A percentile compares a stretch with the other conserved stretches of the same genome.
These are phyloP conservation scores for Entonaema liquescens DNA, from an alignment of 495 filamentous ascomycete genomes.

Conservation along the genomic window DNA sequence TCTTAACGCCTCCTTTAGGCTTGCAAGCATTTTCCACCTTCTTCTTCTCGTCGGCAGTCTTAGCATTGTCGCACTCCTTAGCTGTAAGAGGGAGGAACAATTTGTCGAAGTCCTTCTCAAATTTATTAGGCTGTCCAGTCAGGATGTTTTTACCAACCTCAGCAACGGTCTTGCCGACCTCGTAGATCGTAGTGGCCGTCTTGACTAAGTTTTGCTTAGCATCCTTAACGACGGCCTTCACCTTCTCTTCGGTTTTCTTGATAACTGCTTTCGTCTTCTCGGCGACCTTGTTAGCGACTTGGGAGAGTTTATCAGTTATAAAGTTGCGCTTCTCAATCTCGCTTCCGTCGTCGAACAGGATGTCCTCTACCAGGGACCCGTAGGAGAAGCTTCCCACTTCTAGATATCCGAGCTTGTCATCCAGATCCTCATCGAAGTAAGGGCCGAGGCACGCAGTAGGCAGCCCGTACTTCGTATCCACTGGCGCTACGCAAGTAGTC, in stretches of 20 bases:
- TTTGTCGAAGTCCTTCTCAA: slow-evolving; percentile 21
- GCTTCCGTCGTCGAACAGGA: slow-evolving; percentile 6
- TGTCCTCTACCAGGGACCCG: slow-evolving; percentile 5
- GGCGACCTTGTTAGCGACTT: slow-evolving; percentile 8
- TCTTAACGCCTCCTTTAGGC: slow-evolving; percentile 13
- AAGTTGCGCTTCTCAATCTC: background rate
- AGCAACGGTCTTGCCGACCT: background rate
- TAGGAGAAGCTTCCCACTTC: slow-evolving; percentile 15
- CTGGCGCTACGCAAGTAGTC: slow-evolving; percentile 11
- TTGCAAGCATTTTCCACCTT: slow-evolving; percentile 31
- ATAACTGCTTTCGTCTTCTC: background rate
- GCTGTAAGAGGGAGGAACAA: slow-evolving; percentile 12
- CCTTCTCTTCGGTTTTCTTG: slow-evolving; percentile 1
- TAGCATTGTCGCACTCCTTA: slow-evolving; percentile 26
- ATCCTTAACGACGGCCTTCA: background rate
- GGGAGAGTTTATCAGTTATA: background rate
- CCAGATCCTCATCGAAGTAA: slow-evolving; percentile 19
- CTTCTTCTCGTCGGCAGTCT: slow-evolving; percentile 17
- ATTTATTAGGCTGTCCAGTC: slow-evolving; percentile 15
- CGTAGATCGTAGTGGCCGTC: background rate
- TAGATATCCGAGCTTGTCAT: slow-evolving; percentile 15
- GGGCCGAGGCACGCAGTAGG: slow-evolving; percentile 22
- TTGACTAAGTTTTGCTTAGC: slow-evolving; percentile 2
- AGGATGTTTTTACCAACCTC: slow-evolving; percentile 10
- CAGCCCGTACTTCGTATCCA: slow-evolving; percentile 23